phyloP scores from a whole-genome alignment of 139 green algal genomes.

The Auxenochlorella pyrenoidosa region DNA sequence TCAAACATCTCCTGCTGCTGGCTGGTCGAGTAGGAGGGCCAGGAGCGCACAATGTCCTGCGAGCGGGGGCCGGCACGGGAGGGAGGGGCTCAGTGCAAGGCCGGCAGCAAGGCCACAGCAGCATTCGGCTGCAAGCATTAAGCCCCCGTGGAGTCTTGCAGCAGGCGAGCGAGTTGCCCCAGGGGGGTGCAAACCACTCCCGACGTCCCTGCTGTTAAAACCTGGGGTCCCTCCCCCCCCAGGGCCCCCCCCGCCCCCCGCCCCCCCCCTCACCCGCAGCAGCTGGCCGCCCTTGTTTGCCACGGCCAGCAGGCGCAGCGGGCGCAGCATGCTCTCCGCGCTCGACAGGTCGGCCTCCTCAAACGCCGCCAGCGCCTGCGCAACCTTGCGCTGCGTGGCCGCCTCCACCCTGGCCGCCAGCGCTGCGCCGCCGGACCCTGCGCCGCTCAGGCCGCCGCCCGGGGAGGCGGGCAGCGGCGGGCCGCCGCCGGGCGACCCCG shows the following conservation, averaged over 20 bases:
- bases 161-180: not conserved
- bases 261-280: not conserved
- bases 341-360: not conserved
- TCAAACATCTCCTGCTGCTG: slow-evolving; percentile 26
- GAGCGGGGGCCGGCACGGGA: not conserved
- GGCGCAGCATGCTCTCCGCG: slow-evolving; percentile 27
- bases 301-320: slow-evolving; percentile 14
- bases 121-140: too few relatives aligned
- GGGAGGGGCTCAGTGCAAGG: not conserved
- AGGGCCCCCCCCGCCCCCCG: too few relatives aligned
- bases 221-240: not conserved
- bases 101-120: too few relatives aligned
- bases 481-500: not conserved
- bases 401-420: not conserved
- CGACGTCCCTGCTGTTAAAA: not conserved
- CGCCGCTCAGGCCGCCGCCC: not conserved
- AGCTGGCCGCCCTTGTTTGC: slow-evolving; percentile 5
- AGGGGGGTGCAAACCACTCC: not conserved
- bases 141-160: too few relatives aligned
- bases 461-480: not conserved
- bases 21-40: not conserved
- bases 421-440: not conserved
- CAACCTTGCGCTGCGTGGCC: not conserved
- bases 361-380: slow-evolving; percentile 19
- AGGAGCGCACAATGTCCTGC: slow-evolving; percentile 8